Base-by-base conservation (phyloP, 768 basidiomycete species). In the Boletus speciosus region DNA sequence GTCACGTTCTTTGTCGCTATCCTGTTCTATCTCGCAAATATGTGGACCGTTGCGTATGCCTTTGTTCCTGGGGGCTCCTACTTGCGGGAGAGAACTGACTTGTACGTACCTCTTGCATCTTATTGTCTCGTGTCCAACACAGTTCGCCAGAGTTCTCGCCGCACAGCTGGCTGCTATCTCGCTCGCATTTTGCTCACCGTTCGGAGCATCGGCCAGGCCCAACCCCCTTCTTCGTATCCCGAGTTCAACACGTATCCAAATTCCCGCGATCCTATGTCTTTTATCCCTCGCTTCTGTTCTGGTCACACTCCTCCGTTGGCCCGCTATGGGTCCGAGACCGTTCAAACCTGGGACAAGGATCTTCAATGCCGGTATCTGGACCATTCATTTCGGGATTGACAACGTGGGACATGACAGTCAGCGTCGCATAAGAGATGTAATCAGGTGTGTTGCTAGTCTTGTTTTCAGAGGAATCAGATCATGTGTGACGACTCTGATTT, bases 1-100 rank as follows among this genome's bases (percentile, higher is more conserved):
- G 70, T 71, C 2, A 83, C 83, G 15, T 80, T 87, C 73, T 66
- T 83, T 21, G 71, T 85, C 3, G 85, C 84, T 49, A 77, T 81
- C 49, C 41, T 91, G 34, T 73, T 90, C 43, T 78, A 81, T 47
- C 76, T 93, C 23, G 79, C 84, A 29, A 85, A 83, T 52, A 82
- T 89, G 15, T 89, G 90, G 74, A 93, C 91, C 0, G 90, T 90
- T 50, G 92, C 92, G 1, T 93, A 95, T 71, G 91, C 92, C 2
- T 95, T 93, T 61, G 90, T 95, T 12, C 91, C 91, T 3, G 88
- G 88, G 1, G 91, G 90, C 0, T 68, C 76, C 53, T 80, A 84
- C 61, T 72, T 95, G 46, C 75, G 92, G 47, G 92, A 95, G 72
- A 76, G 86, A 19, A 91, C 90, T 32, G 82, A 90, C 65, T 56